Evolutionary conservation across 805 yeast species (phyloP).

Genomic region (Sugiyamaella floridensis): DNA sequence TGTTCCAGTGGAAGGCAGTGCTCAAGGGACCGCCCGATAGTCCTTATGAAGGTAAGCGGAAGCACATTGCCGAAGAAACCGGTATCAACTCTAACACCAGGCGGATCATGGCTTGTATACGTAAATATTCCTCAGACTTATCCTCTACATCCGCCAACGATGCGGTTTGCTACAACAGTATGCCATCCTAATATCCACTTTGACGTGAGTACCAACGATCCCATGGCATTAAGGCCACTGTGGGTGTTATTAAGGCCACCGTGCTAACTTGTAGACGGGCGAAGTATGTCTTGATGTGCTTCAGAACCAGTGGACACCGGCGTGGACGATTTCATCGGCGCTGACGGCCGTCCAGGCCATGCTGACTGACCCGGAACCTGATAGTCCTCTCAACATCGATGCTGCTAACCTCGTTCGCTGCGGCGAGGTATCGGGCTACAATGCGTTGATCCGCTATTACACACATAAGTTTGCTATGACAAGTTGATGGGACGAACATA

Average conservation of each 20-base stretch:
- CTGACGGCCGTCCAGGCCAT: slow-evolving; percentile 32
- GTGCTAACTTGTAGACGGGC: slow-evolving; percentile 29
- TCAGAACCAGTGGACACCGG: slow-evolving; percentile 34
- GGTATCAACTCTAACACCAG: slow-evolving; percentile 1
- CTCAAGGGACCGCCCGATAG: slow-evolving; percentile 34
- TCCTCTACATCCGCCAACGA: slow-evolving; percentile 45
- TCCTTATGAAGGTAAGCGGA: slow-evolving; percentile 33
- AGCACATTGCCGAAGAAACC: background rate
- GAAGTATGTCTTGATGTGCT: slow-evolving; percentile 35
- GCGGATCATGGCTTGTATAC: slow-evolving; percentile 42
- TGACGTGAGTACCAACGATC: slow-evolving; percentile 16
- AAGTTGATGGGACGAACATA: background rate
- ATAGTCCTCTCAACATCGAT: slow-evolving; percentile 35
- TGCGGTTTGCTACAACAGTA: slow-evolving; percentile 34
- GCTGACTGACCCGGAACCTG: slow-evolving; percentile 33
- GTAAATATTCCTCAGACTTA: slow-evolving; percentile 38
- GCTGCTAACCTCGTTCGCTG: slow-evolving; percentile 32
- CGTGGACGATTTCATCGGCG: slow-evolving; percentile 35
- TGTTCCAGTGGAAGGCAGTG: slow-evolving; percentile 26
- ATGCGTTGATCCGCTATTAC: slow-evolving; percentile 26
- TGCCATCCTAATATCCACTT: slow-evolving; percentile 35
- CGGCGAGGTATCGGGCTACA: slow-evolving; percentile 26
- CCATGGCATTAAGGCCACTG: slow-evolving; percentile 12
- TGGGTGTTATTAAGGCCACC: slow-evolving; percentile 26
- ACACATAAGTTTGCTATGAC: slow-evolving; percentile 20